A percentile compares a stretch with the other conserved stretches of the same genome.
phyloP scores from a whole-genome alignment of 495 filamentous ascomycete genomes.

The Usnea hakonensis region DNA sequence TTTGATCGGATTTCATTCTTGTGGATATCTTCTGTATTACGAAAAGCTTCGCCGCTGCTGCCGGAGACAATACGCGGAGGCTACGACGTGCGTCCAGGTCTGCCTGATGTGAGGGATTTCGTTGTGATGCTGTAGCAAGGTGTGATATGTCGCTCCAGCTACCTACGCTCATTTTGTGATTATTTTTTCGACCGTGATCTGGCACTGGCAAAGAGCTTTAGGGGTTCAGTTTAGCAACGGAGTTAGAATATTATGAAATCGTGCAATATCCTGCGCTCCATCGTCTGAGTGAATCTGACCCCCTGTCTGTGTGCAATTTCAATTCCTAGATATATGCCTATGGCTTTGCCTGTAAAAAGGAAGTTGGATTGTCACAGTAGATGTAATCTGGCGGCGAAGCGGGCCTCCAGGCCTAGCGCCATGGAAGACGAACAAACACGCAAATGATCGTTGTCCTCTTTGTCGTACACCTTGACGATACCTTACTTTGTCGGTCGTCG shows the following conservation, averaged over 20 bases:
- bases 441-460: background rate
- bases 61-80: constrained; percentile 5
- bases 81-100: constrained; percentile 1
- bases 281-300: background rate
- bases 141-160: constrained; percentile 18
- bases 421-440: background rate
- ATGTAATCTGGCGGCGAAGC: background rate
- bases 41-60: constrained; percentile 14
- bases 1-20: constrained; percentile 4
- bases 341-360: background rate
- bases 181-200: constrained; percentile 13
- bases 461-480: background rate
- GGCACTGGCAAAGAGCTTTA: constrained; percentile 14
- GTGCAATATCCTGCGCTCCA: background rate
- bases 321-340: background rate
- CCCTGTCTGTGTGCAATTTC: background rate
- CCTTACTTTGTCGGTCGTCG: background rate
- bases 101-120: background rate
- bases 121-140: constrained; percentile 6
- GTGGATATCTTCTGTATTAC: constrained; percentile 15
- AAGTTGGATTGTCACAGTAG: background rate
- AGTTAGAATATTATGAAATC: constrained; percentile 6
- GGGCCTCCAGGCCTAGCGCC: background rate
- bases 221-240: background rate
- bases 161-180: constrained; percentile 20